A percentile compares a stretch with the other conserved stretches of the same genome.
phyloP scores from a whole-genome alignment of 208 protist species.

The Leishmania lainsoni region DNA sequence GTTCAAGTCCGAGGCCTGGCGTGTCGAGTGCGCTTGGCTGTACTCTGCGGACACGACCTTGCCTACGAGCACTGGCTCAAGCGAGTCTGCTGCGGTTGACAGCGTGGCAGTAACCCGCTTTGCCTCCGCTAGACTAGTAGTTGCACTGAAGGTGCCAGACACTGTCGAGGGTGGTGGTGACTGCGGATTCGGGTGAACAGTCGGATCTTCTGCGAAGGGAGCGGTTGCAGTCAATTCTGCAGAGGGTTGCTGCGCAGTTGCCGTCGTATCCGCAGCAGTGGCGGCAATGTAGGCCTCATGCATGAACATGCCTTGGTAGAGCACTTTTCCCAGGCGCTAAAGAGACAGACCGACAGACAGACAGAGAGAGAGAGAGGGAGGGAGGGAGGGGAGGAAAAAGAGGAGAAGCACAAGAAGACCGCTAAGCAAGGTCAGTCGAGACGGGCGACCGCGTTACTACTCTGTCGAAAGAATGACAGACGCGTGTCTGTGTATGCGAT shows the following conservation, averaged over 20 bases:
- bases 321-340: neutral
- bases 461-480: neutral
- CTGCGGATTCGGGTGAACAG: neutral
- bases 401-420: neutral
- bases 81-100: neutral
- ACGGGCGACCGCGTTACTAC: neutral
- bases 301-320: neutral
- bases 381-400: neutral
- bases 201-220: neutral
- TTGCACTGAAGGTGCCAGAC: neutral
- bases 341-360: neutral
- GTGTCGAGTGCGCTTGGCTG: neutral
- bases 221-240: neutral
- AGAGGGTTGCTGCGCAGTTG: neutral
- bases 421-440: neutral
- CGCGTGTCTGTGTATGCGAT: neutral
- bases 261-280: neutral
- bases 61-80: constrained; percentile 19
- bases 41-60: constrained; percentile 14
- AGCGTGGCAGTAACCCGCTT: constrained; percentile 1
- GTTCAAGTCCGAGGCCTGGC: neutral
- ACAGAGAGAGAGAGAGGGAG: neutral
- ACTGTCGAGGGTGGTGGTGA: neutral
- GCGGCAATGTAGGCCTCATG: constrained; percentile 2
- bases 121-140: neutral